Evolutionary conservation across 2,329 filamentous ascomycete genomes (phyloP), one percentile per base, ranked within the genome.

Genomic region (Ceratocystis albifundus): DNA sequence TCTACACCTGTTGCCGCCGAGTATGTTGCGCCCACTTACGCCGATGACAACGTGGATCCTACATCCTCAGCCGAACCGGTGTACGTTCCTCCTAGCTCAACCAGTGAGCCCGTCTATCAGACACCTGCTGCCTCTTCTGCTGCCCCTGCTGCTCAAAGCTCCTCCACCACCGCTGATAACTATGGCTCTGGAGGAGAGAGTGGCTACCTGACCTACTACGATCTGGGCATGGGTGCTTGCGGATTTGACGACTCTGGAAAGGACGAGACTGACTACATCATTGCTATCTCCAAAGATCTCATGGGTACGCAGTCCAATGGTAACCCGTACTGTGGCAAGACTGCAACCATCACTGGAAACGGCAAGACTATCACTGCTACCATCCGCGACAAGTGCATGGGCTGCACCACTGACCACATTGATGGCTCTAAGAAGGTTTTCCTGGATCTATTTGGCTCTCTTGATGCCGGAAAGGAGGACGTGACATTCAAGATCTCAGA

Each of bases 191-290:
- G 63, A 67, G 70, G 70, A 36, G 72, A 73, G 0, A 28, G 46
- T n/a, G 89, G 89, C 69, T 82, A 91, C 62, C 80, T 90, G 70
- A 94, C 90, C 68, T 92, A 84, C 79, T 95, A 89, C 77, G 76
- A 79, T 50, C 78, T 87, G 61, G 89, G 87, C 53, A 73, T 88
- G 7, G 87, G 87, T 68, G 76, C 86, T 25, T 94, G 90, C 72
- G 89, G 88, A 65, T 75, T 74, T 46, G 81, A 84, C 70, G 85
- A 85, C 76, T 73, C 78, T 61, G 84, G 84, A 71, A 73, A 75
- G 69, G 84, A 86, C 71, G 66, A 73, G 28, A 74, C 72, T 3
- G 79, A 85, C 22, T 78, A 82, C 73, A 84, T 90, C 68, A 84
- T 94, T 67, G 90, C 90, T 68, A 78, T 95, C 65, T 83, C 87